Base-by-base conservation (phyloP, 495 filamentous ascomycete species). In the Penicillium coprophilum region DNA sequence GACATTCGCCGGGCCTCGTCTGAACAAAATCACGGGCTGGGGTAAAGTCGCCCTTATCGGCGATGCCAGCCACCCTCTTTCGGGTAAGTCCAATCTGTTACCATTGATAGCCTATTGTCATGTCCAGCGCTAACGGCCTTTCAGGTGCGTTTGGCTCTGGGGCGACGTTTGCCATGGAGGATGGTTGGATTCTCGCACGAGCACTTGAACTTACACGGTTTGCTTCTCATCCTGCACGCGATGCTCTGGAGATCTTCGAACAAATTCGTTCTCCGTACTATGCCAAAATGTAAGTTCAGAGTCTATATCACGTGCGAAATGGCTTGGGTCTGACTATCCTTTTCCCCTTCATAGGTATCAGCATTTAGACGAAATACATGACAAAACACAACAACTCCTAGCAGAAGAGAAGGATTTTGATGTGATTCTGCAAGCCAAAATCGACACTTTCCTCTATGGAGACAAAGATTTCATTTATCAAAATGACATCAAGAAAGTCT, bases 131-230 rank as follows among this genome's bases (percentile, higher is more conserved):
- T 58, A 15, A 60, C 15, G 12, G 0, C 15, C 6, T 7, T 13
- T n/a, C 48, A 64, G 61, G 61, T 1, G 72, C 70, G 3, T 77
- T 77, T 60, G 79, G 79, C 0, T 78, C 79, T 1, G 79, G 79
- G 0, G 76, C 79, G 1, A 74, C 73, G 7, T 81, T 81, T 50
- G 77, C 79, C 0, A 72, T 81, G 65, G 74, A 80, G 55, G 79
- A 81, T 60, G 73, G 71, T 13, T 81, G 72, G 71, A 71, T 77
- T 34, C 62, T 81, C 27, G 76, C 75, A 5, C 71, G 68, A 46
- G 68, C 73, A 6, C 63, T 81, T 2, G 72, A 74, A 15, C 56
- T 72, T 31, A 48, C 56, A 0, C 59, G 51, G 9, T 46, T 28
- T 38, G 53, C 53, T 38, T 55, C 51, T 11, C 59, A 62, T 20